Percentiles rank a stretch among this genome's conserved stretches.
phyloP scores from a whole-genome alignment of 2,329 filamentous ascomycete genomes.

The Myriosclerotinia duriaeana region DNA sequence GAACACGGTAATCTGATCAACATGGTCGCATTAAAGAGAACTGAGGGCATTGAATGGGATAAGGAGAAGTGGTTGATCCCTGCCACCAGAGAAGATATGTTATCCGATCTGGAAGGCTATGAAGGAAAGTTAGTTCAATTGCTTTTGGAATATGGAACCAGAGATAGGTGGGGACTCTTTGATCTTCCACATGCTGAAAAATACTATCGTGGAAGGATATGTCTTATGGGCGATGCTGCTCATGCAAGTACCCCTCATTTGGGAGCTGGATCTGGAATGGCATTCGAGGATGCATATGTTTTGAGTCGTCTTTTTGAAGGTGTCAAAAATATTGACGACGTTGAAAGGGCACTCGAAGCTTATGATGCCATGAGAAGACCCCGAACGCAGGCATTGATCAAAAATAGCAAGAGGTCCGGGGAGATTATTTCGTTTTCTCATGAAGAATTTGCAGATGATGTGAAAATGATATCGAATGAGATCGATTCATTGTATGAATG shows the following conservation, averaged over 20 bases:
- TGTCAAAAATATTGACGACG: constrained; percentile 37
- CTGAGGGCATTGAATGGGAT: constrained; percentile 37
- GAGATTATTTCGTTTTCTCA: constrained; percentile 43
- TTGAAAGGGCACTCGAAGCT: constrained; percentile 46
- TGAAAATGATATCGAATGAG: constrained; percentile 41
- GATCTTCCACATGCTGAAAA: constrained; percentile 43
- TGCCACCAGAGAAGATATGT: constrained; percentile 45
- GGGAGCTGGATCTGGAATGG: constrained; percentile 57
- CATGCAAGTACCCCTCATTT: constrained; percentile 61
- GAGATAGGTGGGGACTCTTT: constrained; percentile 49
- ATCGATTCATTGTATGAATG: constrained; percentile 39
- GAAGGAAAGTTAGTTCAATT: constrained; percentile 34
- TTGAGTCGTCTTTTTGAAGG: constrained; percentile 47
- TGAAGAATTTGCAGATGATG: constrained; percentile 41
- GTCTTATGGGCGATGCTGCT: constrained; percentile 60
- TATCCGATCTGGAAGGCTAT: constrained; percentile 45
- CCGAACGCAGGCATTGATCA: constrained; percentile 27
- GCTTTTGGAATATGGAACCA: constrained; percentile 26
- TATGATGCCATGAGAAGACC: constrained; percentile 50
- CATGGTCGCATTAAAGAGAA: constrained; percentile 18
- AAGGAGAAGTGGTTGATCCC: constrained; percentile 42
- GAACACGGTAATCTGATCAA: constrained; percentile 26
- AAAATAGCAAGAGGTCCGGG: constrained; percentile 29
- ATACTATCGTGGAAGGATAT: constrained; percentile 42
- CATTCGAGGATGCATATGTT: constrained; percentile 53